A percentile compares a stretch with the other conserved stretches of the same genome.
Conservation (phyloP, 371 early-diverging fungal genomes). For the Mucor circinelloides region DNA sequence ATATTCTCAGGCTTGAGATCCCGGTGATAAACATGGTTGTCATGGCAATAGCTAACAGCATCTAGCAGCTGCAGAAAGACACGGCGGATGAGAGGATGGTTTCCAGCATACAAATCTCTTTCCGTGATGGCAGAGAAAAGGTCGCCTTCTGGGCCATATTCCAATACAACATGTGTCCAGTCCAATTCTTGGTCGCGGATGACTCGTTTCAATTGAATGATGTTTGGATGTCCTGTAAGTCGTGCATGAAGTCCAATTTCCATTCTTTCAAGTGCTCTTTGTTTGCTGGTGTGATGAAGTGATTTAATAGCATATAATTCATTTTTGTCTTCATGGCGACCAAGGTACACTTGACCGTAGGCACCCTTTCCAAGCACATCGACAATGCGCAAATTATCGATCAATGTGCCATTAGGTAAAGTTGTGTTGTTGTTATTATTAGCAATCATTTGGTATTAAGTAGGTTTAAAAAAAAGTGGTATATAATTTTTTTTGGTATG, state of each 20-base stretch:
- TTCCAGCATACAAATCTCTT: conserved; percentile 50
- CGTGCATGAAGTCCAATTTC: conserved; percentile 74
- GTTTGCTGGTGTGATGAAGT: conserved; percentile 46
- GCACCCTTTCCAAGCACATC: conserved; percentile 71
- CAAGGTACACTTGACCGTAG: conserved; percentile 71
- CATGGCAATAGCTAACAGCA: conserved; percentile 62
- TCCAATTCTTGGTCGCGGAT: conserved; percentile 44
- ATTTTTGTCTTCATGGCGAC: conserved; percentile 25
- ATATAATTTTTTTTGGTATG: not conserved
- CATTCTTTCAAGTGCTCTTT: conserved; percentile 21
- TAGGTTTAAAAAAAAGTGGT: not conserved
- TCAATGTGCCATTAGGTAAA: conserved; percentile 18
- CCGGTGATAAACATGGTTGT: conserved; percentile 64
- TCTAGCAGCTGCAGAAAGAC: conserved; percentile 60
- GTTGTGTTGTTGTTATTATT: not conserved
- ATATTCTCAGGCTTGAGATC: conserved; percentile 80
- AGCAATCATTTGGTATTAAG: not conserved
- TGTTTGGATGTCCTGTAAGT: conserved; percentile 67
- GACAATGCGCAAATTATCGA: conserved; percentile 37
- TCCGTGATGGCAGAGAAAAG: conserved; percentile 69
- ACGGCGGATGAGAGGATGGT: conserved; percentile 47
- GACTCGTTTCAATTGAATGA: conserved; percentile 71
- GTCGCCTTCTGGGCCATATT: conserved; percentile 71
- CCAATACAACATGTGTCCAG: conserved; percentile 71
- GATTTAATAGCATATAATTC: conserved; percentile 67